Evolutionary conservation across 768 basidiomycete species (phyloP).

Genomic region (Suillus luteus): DNA sequence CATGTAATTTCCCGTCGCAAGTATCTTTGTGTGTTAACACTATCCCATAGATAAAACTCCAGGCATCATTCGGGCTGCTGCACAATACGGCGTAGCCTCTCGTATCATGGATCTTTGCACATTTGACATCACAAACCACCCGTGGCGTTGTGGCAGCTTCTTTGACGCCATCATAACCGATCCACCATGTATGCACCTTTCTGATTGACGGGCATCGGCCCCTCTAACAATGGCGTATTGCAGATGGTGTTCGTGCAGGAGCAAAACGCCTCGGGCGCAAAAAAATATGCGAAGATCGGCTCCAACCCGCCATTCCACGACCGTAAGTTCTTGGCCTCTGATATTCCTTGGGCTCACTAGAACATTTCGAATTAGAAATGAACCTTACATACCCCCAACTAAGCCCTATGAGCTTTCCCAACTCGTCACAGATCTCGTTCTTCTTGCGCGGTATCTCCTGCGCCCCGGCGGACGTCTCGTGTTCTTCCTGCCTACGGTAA

Average conservation of each 20-base stretch:
- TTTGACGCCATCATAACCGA: conserved; percentile 96
- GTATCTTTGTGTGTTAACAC: conserved; percentile 1
- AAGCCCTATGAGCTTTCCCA: conserved; percentile 90
- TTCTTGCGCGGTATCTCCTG: conserved; percentile 80
- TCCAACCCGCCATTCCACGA: conserved; percentile 37
- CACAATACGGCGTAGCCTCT: conserved; percentile 76
- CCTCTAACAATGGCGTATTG: conserved; percentile 9
- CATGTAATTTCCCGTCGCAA: conserved; percentile 27
- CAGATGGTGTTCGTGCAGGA: conserved; percentile 91
- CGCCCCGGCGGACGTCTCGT: conserved; percentile 88
- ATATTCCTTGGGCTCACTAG: conserved; percentile 3
- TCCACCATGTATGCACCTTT: conserved; percentile 74
- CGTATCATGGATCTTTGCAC: conserved; percentile 84
- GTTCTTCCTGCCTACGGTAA: conserved; percentile 93
- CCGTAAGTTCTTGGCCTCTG: conserved; percentile 41
- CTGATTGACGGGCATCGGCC: neutral
- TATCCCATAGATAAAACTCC: conserved; percentile 44
- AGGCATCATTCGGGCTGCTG: conserved; percentile 79
- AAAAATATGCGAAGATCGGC: conserved; percentile 36
- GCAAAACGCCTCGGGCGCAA: conserved; percentile 81
- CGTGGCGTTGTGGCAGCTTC: conserved; percentile 85
- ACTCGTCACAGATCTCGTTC: conserved; percentile 78
- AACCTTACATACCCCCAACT: conserved; percentile 85
- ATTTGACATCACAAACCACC: conserved; percentile 90
- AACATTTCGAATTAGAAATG: conserved; percentile 40